Evolutionary conservation across 139 green algal species (phyloP).

Genomic region (Auxenochlorella pyrenoidosa): DNA sequence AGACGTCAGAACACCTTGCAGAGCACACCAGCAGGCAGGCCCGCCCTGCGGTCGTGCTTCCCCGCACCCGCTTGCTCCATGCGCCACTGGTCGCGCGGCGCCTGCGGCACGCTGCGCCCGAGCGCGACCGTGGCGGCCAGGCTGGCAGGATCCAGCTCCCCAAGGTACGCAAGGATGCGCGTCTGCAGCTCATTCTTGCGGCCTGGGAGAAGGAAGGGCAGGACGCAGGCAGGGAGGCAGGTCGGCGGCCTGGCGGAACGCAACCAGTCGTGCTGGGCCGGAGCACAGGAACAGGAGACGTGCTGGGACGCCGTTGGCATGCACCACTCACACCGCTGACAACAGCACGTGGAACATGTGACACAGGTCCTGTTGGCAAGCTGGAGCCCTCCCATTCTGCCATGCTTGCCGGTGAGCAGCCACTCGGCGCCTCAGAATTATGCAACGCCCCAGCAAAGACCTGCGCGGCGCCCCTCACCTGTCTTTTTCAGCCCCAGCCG

Average conservation of each 20-base stretch:
- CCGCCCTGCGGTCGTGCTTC: no score
- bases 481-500: conserved; percentile 62
- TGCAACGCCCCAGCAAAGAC: background rate
- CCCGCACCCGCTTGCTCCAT: conserved; percentile 32
- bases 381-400: no score
- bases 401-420: background rate
- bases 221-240: background rate
- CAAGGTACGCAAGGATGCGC: conserved; percentile 53
- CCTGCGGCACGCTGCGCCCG: background rate
- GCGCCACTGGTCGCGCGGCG: conserved; percentile 21
- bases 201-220: background rate
- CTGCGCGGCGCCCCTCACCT: conserved; percentile 46
- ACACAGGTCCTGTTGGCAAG: no score
- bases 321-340: no score
- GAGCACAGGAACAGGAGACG: no score
- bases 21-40: no score
- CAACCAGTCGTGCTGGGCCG: background rate
- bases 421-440: background rate
- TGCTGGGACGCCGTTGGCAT: no score
- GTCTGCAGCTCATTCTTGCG: conserved; percentile 41
- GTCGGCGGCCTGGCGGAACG: background rate
- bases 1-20: no score
- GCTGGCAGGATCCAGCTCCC: conserved; percentile 5
- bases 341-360: no score
- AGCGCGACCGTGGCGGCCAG: background rate